phyloP scores from a whole-genome alignment of 768 basidiomycete genomes.

The Macrocybe gigantea region DNA sequence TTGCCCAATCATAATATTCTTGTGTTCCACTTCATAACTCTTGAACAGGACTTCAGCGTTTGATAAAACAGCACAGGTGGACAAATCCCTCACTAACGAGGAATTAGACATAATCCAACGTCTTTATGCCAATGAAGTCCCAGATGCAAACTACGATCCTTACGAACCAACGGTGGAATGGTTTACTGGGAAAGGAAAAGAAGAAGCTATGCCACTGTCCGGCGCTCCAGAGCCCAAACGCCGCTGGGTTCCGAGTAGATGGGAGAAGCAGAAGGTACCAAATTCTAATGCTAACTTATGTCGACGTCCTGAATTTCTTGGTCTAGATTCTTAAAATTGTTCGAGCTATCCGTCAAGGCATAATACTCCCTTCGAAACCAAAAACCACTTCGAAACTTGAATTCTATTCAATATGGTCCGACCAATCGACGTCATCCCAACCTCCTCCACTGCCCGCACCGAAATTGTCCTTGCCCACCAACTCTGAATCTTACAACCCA shows the following conservation, averaged over 20 bases:
- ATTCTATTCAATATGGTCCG: slow-evolving; percentile 89
- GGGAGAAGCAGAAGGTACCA: slow-evolving; percentile 97
- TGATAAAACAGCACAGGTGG: slow-evolving; percentile 80
- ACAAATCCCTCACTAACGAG: slow-evolving; percentile 81
- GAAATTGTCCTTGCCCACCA: slow-evolving; percentile 81
- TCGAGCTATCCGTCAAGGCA: slow-evolving; percentile 93
- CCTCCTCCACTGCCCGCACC: slow-evolving; percentile 91
- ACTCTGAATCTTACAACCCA: slow-evolving; percentile 98
- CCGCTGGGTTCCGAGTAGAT: slow-evolving; percentile 95
- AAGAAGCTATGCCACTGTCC: slow-evolving; percentile 90
- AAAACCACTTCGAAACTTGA: slow-evolving; percentile 62
- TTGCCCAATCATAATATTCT: slow-evolving; percentile 7
- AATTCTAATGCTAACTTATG: not conserved
- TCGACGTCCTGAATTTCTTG: slow-evolving; percentile 3
- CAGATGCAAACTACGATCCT: slow-evolving; percentile 85
- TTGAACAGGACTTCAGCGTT: slow-evolving; percentile 78
- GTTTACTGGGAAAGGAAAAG: slow-evolving; percentile 95
- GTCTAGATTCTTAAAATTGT: slow-evolving; percentile 97
- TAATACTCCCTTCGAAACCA: slow-evolving; percentile 87
- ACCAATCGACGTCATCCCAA: slow-evolving; percentile 56
- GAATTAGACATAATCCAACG: slow-evolving; percentile 94
- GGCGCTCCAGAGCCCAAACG: slow-evolving; percentile 93
- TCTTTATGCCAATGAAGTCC: slow-evolving; percentile 86
- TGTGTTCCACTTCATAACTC: not conserved
- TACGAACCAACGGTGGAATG: slow-evolving; percentile 93